Conservation (phyloP, 371 early-diverging fungal genomes). For the Apophysomyces sp. region DNA sequence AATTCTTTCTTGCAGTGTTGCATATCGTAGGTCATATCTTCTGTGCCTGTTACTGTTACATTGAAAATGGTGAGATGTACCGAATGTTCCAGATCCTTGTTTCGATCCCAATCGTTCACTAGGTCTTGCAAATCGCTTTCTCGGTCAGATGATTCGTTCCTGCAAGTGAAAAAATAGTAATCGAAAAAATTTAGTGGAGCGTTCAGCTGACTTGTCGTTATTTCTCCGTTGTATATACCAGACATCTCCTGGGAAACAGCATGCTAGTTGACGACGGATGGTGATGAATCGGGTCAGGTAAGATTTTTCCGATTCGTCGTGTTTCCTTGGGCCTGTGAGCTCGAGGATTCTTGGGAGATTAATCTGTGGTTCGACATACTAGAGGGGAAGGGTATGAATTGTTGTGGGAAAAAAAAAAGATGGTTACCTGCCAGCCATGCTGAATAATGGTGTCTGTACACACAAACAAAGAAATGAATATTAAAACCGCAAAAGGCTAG, state of each 20-base stretch:
- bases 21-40: slow-evolving; percentile 25
- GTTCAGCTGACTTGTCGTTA: too few relatives aligned
- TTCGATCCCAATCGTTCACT: slow-evolving; percentile 29
- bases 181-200: too few relatives aligned
- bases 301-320: slow-evolving; percentile 26
- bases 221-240: slow-evolving; percentile 26
- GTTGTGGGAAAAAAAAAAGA: too few relatives aligned
- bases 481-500: background rate
- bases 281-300: slow-evolving; percentile 43
- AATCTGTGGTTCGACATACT: slow-evolving; percentile 46
- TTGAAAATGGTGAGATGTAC: slow-evolving; percentile 31
- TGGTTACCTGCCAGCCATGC: slow-evolving; percentile 56
- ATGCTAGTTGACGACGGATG: slow-evolving; percentile 41
- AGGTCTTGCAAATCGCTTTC: slow-evolving; percentile 38
- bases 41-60: slow-evolving; percentile 34
- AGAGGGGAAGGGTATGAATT: too few relatives aligned
- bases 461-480: background rate
- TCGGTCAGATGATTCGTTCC: slow-evolving; percentile 45
- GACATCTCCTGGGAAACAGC: slow-evolving; percentile 45
- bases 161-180: too few relatives aligned
- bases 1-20: slow-evolving; percentile 21
- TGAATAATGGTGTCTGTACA: slow-evolving; percentile 45
- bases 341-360: slow-evolving; percentile 42
- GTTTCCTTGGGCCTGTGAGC: slow-evolving; percentile 33
- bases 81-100: slow-evolving; percentile 31